A percentile compares a stretch with the other conserved stretches of the same genome.
Conservation (phyloP, 371 early-diverging fungal genomes). For the Apophysomyces sp. region DNA sequence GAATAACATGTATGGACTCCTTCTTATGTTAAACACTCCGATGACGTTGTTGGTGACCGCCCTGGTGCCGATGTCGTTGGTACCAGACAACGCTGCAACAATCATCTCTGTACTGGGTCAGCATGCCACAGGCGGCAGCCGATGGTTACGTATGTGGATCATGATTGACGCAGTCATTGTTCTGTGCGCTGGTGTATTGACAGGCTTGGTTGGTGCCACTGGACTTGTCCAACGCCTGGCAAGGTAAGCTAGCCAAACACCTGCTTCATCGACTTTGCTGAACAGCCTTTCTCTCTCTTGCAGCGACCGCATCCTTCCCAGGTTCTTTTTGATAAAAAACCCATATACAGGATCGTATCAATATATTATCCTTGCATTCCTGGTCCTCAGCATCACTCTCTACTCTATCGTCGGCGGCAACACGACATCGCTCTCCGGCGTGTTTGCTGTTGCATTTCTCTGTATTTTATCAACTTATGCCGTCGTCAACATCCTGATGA, state of each 20-base stretch:
- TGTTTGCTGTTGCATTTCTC: conserved; percentile 57
- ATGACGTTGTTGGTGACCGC: conserved; percentile 39
- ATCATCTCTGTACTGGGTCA: conserved; percentile 46
- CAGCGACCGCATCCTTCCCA: conserved; percentile 52
- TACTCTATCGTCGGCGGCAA: conserved; percentile 46
- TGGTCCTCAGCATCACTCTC: conserved; percentile 42
- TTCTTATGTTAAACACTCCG: conserved; percentile 46
- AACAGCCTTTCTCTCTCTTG: neutral
- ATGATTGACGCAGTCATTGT: conserved; percentile 61
- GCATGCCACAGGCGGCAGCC: conserved; percentile 37
- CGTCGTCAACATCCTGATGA: conserved; percentile 42
- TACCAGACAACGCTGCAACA: conserved; percentile 38
- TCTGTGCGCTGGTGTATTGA: conserved; percentile 59
- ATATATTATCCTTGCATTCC: conserved; percentile 49
- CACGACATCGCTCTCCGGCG: conserved; percentile 47
- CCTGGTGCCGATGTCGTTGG: conserved; percentile 42
- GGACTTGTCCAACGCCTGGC: conserved; percentile 54
- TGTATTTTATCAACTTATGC: conserved; percentile 45
- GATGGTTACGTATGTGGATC: conserved; percentile 45
- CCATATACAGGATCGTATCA: conserved; percentile 45
- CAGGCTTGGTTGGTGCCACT: conserved; percentile 55
- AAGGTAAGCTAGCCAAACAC: neutral
- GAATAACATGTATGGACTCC: conserved; percentile 56
- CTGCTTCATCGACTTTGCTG: neutral
- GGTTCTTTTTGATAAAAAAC: conserved; percentile 44